These are phyloP conservation scores for Hypoxylon crocopeplum DNA, from an alignment of 495 filamentous ascomycete species.

Conservation along the genomic window DNA sequence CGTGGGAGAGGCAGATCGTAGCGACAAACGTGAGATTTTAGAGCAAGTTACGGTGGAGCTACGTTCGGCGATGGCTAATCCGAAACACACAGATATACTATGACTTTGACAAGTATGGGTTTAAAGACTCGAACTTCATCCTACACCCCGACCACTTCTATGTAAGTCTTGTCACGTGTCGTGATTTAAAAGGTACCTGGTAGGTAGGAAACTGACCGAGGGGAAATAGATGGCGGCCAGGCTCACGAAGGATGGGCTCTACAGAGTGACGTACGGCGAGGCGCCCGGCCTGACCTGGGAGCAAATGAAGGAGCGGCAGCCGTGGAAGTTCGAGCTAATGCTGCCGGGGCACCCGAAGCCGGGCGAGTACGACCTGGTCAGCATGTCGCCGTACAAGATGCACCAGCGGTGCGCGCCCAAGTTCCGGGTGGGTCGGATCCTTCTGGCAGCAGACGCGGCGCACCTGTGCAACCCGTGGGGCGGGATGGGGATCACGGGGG, in stretches of 20 bases:
- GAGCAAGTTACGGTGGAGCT: neutral
- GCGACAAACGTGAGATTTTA: slow-evolving; percentile 63
- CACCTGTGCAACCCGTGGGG: slow-evolving; percentile 66
- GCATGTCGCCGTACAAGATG: slow-evolving; percentile 64
- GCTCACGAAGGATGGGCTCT: slow-evolving; percentile 64
- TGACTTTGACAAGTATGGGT: slow-evolving; percentile 60
- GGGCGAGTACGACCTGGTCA: slow-evolving; percentile 60
- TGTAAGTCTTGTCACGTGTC: slow-evolving; percentile 31
- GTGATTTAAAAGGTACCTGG: neutral
- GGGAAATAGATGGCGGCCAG: slow-evolving; percentile 60
- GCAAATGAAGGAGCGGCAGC: slow-evolving; percentile 60
- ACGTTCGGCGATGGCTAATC: slow-evolving; percentile 2
- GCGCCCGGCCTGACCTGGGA: slow-evolving; percentile 57
- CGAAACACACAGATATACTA: slow-evolving; percentile 56
- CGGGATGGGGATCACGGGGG: slow-evolving; percentile 67
- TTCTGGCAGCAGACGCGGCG: slow-evolving; percentile 67
- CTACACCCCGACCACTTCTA: slow-evolving; percentile 64
- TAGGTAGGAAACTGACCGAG: slow-evolving; percentile 9
- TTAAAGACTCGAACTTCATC: slow-evolving; percentile 65
- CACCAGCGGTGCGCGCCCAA: slow-evolving; percentile 65
- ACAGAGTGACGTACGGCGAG: slow-evolving; percentile 67
- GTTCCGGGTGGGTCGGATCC: slow-evolving; percentile 63
- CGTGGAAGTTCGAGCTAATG: slow-evolving; percentile 60
- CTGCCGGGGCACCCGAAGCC: slow-evolving; percentile 66
- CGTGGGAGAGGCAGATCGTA: slow-evolving; percentile 64